A percentile compares a stretch with the other conserved stretches of the same genome.
These are phyloP conservation scores for Cercospora sp. DNA, from an alignment of 2,329 filamentous ascomycete species.

Conservation along the genomic window DNA sequence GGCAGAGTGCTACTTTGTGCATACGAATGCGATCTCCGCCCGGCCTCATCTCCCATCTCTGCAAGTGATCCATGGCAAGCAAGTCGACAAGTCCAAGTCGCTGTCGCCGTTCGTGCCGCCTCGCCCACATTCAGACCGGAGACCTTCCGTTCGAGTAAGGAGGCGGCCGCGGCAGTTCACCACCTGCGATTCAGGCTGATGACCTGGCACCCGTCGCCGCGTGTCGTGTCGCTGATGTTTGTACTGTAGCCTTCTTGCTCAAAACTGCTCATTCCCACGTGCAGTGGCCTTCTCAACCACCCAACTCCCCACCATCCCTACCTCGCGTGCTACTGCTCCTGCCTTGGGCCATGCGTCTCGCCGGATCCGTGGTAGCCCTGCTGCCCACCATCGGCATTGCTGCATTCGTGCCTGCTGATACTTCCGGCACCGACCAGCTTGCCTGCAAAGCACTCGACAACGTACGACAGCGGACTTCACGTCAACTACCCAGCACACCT, in stretches of 20 bases:
- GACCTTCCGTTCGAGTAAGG: not conserved
- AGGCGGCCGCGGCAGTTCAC: not conserved
- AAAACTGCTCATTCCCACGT: constrained; percentile 7
- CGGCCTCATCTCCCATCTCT: not conserved
- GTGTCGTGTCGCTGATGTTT: not conserved
- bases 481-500: not conserved
- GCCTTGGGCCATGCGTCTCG: constrained; percentile 18
- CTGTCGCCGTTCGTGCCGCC: not conserved
- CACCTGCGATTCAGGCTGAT: not conserved
- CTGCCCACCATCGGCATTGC: constrained; percentile 15
- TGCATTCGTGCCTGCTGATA: constrained; percentile 31
- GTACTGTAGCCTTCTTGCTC: not conserved
- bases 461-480: constrained; percentile 26
- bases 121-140: not conserved
- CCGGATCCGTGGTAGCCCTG: constrained; percentile 7
- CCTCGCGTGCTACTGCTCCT: not conserved
- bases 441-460: constrained; percentile 28
- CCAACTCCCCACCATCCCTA: not conserved
- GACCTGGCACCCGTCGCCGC: not conserved
- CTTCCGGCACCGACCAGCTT: constrained; percentile 31
- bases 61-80: not conserved
- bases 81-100: not conserved
- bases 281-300: not conserved
- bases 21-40: not conserved
- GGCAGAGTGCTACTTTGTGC: not conserved